phyloP scores from a whole-genome alignment of 139 green algal genomes.

The Chlamydomonas schloesseri region DNA sequence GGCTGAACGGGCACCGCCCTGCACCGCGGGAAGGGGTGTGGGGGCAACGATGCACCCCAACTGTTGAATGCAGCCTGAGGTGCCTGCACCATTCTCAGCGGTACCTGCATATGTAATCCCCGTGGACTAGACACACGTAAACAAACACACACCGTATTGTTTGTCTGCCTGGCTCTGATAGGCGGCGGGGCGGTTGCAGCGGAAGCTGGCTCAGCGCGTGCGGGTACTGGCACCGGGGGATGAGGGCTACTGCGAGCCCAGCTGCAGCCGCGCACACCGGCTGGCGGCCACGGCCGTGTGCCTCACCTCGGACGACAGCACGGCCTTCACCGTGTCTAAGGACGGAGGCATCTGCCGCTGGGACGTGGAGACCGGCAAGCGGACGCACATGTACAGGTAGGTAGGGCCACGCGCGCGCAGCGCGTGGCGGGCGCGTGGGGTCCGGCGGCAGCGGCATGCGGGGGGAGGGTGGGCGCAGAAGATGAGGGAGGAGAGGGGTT shows the following conservation, averaged over 20 bases:
- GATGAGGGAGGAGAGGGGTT: no score
- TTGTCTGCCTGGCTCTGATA: no score
- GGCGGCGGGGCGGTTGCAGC: conserved; percentile 65
- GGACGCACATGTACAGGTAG: conserved; percentile 52
- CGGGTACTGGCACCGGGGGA: conserved; percentile 53
- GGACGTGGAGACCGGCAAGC: conserved; percentile 82
- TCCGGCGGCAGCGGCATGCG: neutral
- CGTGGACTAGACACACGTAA: neutral
- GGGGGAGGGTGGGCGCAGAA: neutral
- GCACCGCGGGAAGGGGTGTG: no score
- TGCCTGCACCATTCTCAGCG: no score
- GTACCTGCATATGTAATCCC: no score
- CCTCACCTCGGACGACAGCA: conserved; percentile 79
- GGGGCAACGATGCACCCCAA: no score
- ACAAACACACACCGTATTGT: no score
- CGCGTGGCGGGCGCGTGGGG: neutral
- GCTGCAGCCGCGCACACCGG: conserved; percentile 29
- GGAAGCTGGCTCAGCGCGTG: conserved; percentile 65
- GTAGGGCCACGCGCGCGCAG: no score
- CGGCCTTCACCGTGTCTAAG: conserved; percentile 84
- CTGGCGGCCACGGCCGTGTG: conserved; percentile 80
- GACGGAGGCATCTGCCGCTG: conserved; percentile 81
- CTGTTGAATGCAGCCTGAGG: no score
- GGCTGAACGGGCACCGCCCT: no score
- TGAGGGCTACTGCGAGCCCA: conserved; percentile 15